Conservation (phyloP, 768 basidiomycete species). For the Strobilomyces confusus region DNA sequence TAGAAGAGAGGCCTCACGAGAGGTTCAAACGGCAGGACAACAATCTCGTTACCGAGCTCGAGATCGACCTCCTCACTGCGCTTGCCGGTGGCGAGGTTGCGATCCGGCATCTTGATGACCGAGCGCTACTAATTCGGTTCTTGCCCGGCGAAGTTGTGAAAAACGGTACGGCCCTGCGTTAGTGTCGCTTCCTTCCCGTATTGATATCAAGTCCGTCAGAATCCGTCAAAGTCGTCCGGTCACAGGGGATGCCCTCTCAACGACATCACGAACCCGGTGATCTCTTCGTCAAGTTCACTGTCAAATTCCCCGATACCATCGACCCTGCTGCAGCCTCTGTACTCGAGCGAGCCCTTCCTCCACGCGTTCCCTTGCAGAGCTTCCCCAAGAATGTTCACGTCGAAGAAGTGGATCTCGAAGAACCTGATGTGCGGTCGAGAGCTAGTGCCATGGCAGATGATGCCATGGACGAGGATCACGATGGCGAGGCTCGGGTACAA, state of each 20-base stretch:
- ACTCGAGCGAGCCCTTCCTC: slow-evolving; percentile 83
- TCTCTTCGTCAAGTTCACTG: slow-evolving; percentile 80
- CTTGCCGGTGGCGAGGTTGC: slow-evolving; percentile 87
- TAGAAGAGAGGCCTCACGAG: slow-evolving; percentile 91
- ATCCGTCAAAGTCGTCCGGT: slow-evolving; percentile 83
- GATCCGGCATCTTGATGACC: slow-evolving; percentile 92
- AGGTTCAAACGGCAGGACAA: slow-evolving; percentile 86
- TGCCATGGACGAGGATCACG: slow-evolving; percentile 89
- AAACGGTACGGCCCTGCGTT: slow-evolving; percentile 61
- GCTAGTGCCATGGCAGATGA: slow-evolving; percentile 57
- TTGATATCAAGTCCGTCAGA: slow-evolving; percentile 41
- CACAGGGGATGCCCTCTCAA: slow-evolving; percentile 98
- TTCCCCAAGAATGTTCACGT: slow-evolving; percentile 63
- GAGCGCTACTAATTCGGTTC: slow-evolving; percentile 78
- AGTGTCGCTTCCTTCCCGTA: not conserved
- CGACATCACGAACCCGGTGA: slow-evolving; percentile 97
- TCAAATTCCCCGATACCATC: slow-evolving; percentile 86
- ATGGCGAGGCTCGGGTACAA: slow-evolving; percentile 87
- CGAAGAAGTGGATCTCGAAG: slow-evolving; percentile 83
- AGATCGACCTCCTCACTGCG: slow-evolving; percentile 90
- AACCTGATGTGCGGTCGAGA: slow-evolving; percentile 61
- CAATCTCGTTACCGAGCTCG: slow-evolving; percentile 81
- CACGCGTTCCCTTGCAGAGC: slow-evolving; percentile 62
- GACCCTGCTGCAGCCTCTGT: slow-evolving; percentile 59
- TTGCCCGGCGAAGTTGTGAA: slow-evolving; percentile 89